Conservation (phyloP, 208 protist genomes). For the Porcisia hertigi region DNA sequence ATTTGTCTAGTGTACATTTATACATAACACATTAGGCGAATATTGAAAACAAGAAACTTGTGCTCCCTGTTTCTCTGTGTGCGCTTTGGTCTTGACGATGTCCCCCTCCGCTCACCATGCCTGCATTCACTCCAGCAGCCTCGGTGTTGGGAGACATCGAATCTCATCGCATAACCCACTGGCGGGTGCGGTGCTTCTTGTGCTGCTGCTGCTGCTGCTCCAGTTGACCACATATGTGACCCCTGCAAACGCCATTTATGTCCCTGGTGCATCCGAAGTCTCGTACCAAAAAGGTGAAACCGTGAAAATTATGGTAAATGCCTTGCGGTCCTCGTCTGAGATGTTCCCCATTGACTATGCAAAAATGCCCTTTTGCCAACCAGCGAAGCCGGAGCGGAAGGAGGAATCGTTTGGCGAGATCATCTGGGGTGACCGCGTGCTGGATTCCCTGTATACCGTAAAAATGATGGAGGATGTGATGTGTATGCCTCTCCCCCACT, state of each 20-base stretch:
- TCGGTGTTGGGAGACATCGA: neutral
- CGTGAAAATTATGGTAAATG: constrained; percentile 67
- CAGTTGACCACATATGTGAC: constrained; percentile 2
- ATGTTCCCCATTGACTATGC: constrained; percentile 78
- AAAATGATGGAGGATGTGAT: constrained; percentile 49
- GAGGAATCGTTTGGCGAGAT: constrained; percentile 69
- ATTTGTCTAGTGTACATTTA: neutral
- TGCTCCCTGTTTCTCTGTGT: no score
- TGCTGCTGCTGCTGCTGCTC: constrained; percentile 2
- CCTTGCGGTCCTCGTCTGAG: constrained; percentile 63
- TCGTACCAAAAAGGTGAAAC: constrained; percentile 50
- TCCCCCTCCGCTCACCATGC: neutral
- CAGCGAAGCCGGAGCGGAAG: constrained; percentile 32
- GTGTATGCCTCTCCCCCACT: constrained; percentile 47
- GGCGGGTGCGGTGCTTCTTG: neutral
- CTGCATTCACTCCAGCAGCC: neutral
- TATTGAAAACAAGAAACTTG: neutral
- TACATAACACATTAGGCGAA: neutral
- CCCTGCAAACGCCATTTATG: constrained; percentile 45
- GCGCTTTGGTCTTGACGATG: neutral
- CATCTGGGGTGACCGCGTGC: constrained; percentile 78
- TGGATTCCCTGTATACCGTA: constrained; percentile 72
- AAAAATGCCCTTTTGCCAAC: constrained; percentile 67
- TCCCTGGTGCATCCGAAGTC: constrained; percentile 53
- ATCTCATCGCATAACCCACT: no score